Percentiles rank a stretch among this genome's conserved stretches.
Evolutionary conservation across 371 early-diverging fungal species (phyloP).

Genomic region (Saksenaea oblongispora): DNA sequence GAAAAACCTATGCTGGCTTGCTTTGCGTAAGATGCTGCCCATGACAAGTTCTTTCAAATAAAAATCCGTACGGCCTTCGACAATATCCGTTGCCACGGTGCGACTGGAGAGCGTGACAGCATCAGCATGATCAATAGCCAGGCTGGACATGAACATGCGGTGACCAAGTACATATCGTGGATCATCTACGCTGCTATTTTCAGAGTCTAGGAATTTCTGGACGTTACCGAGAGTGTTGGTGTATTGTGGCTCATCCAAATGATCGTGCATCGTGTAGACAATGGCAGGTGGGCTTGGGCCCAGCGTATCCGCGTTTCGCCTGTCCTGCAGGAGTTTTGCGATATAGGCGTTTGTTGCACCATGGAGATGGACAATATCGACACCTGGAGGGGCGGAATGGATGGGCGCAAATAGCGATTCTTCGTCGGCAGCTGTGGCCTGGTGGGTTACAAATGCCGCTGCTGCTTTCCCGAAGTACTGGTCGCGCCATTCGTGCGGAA

Average conservation of each 20-base stretch:
- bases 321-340: conserved; percentile 51
- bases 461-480: conserved; percentile 67
- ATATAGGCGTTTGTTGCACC: conserved; percentile 68
- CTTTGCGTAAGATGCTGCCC: conserved; percentile 54
- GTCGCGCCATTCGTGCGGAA: conserved; percentile 67
- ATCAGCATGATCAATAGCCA: conserved; percentile 61
- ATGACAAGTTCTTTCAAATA: conserved; percentile 65
- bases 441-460: conserved; percentile 58
- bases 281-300: conserved; percentile 55
- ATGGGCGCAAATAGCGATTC: conserved; percentile 57
- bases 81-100: conserved; percentile 59
- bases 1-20: conserved; percentile 50
- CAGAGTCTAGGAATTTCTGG: conserved; percentile 49
- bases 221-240: conserved; percentile 54
- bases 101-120: conserved; percentile 58
- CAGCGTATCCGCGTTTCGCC: conserved; percentile 33
- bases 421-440: conserved; percentile 52
- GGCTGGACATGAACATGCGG: conserved; percentile 60
- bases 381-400: conserved; percentile 19
- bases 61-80: conserved; percentile 61
- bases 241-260: conserved; percentile 62
- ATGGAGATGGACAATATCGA: conserved; percentile 64
- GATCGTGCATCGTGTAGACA: conserved; percentile 67
- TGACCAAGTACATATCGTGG: conserved; percentile 49
- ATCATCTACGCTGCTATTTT: conserved; percentile 7